A percentile compares a stretch with the other conserved stretches of the same genome.
Evolutionary conservation across 345 rosid genomes (phyloP).

Genomic region (Carallia brachiata): DNA sequence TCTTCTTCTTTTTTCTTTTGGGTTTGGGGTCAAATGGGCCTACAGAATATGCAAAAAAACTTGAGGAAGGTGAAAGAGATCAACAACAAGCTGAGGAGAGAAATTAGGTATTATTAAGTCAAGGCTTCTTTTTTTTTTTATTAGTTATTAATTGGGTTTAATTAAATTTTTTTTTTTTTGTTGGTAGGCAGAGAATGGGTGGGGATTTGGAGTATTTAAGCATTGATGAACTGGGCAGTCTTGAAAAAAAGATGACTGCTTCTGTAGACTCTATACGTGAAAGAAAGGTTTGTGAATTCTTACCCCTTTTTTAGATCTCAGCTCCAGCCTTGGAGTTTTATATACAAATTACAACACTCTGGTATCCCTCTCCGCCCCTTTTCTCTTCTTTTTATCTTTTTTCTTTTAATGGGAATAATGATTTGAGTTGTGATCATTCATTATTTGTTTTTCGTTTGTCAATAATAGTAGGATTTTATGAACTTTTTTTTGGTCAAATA

Average conservation of each 20-base stretch:
- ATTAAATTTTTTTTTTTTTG: background rate
- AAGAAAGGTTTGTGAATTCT: constrained; percentile 36
- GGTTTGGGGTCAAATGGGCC: background rate
- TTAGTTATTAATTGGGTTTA: background rate
- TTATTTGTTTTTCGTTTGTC: too few species aligned
- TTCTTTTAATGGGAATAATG: too few species aligned
- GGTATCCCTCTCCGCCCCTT: background rate
- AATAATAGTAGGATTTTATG: too few species aligned
- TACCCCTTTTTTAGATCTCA: background rate
- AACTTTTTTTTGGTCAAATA: too few species aligned
- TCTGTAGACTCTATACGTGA: constrained; percentile 36
- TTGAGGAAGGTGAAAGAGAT: constrained; percentile 45
- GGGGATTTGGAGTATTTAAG: constrained; percentile 42
- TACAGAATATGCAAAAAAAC: constrained; percentile 56
- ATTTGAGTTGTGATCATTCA: too few species aligned
- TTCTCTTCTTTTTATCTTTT: too few species aligned
- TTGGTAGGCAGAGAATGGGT: constrained; percentile 52
- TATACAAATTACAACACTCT: background rate
- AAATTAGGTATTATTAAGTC: constrained; percentile 35
- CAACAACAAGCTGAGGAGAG: constrained; percentile 43
- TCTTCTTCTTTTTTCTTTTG: background rate
- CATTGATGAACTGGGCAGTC: constrained; percentile 37
- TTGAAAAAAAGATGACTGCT: constrained; percentile 39
- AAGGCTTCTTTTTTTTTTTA: background rate
- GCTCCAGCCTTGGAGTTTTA: background rate